These are phyloP conservation scores for Fusarium odoratissimum DNA, from an alignment of 2,329 filamentous ascomycete species.

Conservation along the genomic window DNA sequence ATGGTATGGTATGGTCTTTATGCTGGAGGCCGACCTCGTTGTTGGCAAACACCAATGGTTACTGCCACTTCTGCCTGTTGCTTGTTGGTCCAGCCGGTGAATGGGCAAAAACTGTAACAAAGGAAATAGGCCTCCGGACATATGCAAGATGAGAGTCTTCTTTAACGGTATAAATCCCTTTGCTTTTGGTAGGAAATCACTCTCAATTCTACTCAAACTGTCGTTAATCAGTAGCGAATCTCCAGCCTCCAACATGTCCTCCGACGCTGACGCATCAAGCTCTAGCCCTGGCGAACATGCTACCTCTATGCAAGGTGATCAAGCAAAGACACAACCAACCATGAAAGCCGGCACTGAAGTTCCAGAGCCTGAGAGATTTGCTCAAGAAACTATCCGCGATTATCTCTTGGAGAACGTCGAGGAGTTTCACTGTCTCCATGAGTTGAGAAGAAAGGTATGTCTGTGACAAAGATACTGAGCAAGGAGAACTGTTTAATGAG, in stretches of 20 bases:
- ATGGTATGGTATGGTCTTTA: not conserved
- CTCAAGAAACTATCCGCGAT: not conserved
- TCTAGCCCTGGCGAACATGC: not conserved
- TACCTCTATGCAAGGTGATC: not conserved
- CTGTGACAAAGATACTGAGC: not conserved
- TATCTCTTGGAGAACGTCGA: slow-evolving; percentile 3
- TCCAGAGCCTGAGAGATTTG: not conserved
- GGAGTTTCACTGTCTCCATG: slow-evolving; percentile 13
- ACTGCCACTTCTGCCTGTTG: not conserved
- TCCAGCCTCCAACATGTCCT: not conserved
- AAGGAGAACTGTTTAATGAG: not conserved
- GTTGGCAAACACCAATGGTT: not conserved
- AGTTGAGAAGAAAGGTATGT: slow-evolving; percentile 20
- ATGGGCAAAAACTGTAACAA: not conserved
- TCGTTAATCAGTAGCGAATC: not conserved
- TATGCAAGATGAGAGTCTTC: not conserved
- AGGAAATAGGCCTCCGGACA: not conserved
- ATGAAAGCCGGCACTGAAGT: too few species aligned
- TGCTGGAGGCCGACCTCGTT: not conserved
- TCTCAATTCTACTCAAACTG: not conserved
- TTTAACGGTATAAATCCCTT: not conserved
- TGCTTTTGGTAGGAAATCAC: fast-evolving
- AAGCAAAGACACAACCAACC: not conserved
- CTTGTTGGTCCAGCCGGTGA: not conserved
- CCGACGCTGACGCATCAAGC: not conserved